A percentile compares a stretch with the other conserved stretches of the same genome.
phyloP scores from a whole-genome alignment of 2,329 filamentous ascomycete species.

The Fusarium paranaense region DNA sequence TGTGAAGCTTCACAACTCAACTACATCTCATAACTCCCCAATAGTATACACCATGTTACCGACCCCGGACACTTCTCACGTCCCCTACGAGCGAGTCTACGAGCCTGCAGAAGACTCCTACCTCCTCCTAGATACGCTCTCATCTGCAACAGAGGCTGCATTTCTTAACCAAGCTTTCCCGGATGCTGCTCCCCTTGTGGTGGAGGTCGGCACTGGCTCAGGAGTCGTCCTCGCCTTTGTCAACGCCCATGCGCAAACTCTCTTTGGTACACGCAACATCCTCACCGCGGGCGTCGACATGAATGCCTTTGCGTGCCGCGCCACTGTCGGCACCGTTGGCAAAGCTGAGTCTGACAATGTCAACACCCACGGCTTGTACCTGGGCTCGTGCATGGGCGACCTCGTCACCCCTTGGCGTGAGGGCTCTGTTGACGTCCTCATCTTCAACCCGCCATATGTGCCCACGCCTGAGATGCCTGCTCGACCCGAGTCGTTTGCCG shows the following conservation, averaged over 20 bases:
- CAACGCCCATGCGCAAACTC: constrained; percentile 75
- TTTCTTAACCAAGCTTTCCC: constrained; percentile 77
- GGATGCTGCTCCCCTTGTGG: constrained; percentile 69
- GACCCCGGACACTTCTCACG: constrained; percentile 92
- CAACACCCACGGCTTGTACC: constrained; percentile 61
- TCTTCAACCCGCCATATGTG: constrained; percentile 98
- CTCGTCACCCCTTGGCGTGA: constrained; percentile 71
- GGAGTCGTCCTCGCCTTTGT: constrained; percentile 94
- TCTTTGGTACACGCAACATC: constrained; percentile 79
- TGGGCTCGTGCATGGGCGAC: constrained; percentile 78
- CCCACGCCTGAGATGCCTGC: constrained; percentile 81
- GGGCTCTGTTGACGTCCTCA: constrained; percentile 78
- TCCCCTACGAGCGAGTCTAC: constrained; percentile 89
- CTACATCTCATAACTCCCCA: constrained; percentile 1
- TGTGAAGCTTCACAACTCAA: constrained; percentile 38
- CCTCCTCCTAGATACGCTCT: constrained; percentile 91
- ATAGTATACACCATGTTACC: constrained; percentile 75
- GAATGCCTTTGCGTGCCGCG: constrained; percentile 84
- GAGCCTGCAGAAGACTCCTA: constrained; percentile 97
- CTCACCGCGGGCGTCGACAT: constrained; percentile 85
- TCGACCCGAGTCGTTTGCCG: constrained; percentile 51
- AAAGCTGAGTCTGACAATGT: constrained; percentile 53
- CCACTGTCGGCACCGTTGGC: constrained; percentile 77
- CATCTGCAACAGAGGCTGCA: constrained; percentile 72
- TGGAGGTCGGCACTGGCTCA: constrained; percentile 92